Evolutionary conservation across 1,284 basidiomycete genomes (phyloP).

Genomic region (Cryptococcus deneoformans): DNA sequence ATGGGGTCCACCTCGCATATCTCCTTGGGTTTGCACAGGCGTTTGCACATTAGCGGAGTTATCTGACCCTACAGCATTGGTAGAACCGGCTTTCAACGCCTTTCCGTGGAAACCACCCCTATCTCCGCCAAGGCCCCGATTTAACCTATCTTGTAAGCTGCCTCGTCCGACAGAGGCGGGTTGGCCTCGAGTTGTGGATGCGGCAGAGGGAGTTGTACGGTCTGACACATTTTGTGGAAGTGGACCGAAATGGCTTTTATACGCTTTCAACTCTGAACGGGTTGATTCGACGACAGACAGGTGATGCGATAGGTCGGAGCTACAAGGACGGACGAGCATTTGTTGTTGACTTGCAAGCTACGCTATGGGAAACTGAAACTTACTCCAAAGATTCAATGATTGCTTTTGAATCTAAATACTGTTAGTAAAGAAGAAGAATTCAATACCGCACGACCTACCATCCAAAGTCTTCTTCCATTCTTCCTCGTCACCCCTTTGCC

Average conservation of each 20-base stretch:
- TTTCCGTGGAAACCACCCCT: not conserved
- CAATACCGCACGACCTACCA: constrained; percentile 18
- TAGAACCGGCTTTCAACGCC: not conserved
- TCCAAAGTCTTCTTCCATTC: constrained; percentile 36
- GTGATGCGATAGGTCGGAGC: constrained; percentile 39
- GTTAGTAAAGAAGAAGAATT: not conserved
- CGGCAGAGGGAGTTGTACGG: not conserved
- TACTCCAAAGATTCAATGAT: constrained; percentile 44
- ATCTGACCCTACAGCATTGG: too few species aligned
- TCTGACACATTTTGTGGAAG: not conserved
- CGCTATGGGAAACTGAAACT: constrained; percentile 7
- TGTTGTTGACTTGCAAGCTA: not conserved
- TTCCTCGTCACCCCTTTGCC: constrained; percentile 14
- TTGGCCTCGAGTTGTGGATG: not conserved
- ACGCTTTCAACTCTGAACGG: constrained; percentile 26
- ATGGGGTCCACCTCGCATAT: too few species aligned
- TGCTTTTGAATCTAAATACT: constrained; percentile 28
- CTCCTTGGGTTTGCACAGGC: not conserved
- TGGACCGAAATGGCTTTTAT: constrained; percentile 24
- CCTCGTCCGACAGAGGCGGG: constrained; percentile 1
- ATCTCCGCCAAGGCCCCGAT: not conserved
- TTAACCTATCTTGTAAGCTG: not conserved
- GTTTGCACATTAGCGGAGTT: not conserved
- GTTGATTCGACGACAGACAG: constrained; percentile 26
- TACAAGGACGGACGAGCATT: constrained; percentile 2